Percentiles rank a stretch among this genome's conserved stretches.
Evolutionary conservation across 257 asterid species (phyloP).

Genomic region (Primulina huaijiensis): DNA sequence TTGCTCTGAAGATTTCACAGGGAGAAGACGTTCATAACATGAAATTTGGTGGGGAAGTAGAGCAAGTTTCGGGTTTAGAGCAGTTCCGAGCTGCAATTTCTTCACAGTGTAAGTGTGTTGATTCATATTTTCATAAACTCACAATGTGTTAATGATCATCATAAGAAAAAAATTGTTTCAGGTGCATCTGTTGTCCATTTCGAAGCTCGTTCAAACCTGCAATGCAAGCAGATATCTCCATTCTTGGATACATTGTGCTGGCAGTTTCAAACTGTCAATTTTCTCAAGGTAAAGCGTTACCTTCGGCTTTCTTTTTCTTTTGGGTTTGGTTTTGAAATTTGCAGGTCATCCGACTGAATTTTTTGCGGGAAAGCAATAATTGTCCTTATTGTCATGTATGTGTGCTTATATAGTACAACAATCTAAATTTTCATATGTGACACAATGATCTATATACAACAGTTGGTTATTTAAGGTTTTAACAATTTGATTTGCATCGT

Average conservation of each 20-base stretch:
- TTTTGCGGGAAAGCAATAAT: neutral
- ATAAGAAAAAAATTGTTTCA: slow-evolving; percentile 33
- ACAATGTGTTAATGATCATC: slow-evolving; percentile 21
- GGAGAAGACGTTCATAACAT: slow-evolving; percentile 73
- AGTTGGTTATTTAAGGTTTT: neutral
- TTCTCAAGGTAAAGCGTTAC: slow-evolving; percentile 72
- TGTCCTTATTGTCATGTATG: too few species aligned
- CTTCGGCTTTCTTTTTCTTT: neutral
- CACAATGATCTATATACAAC: neutral
- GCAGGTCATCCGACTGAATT: neutral
- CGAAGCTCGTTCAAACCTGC: slow-evolving; percentile 40
- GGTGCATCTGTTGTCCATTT: slow-evolving; percentile 79
- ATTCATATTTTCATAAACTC: neutral
- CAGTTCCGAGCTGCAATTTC: slow-evolving; percentile 80
- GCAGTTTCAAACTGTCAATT: slow-evolving; percentile 62
- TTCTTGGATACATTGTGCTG: slow-evolving; percentile 62
- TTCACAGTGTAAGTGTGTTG: slow-evolving; percentile 51
- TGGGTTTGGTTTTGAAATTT: too few species aligned
- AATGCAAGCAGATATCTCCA: slow-evolving; percentile 63
- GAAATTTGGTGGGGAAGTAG: slow-evolving; percentile 87
- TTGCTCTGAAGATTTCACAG: slow-evolving; percentile 61
- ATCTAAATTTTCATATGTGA: too few species aligned
- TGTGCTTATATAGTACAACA: neutral
- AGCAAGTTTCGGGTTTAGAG: slow-evolving; percentile 57
- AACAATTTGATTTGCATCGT: neutral